Conservation (phyloP, 2,329 filamentous ascomycete species). For the Ophiostoma sp. region DNA sequence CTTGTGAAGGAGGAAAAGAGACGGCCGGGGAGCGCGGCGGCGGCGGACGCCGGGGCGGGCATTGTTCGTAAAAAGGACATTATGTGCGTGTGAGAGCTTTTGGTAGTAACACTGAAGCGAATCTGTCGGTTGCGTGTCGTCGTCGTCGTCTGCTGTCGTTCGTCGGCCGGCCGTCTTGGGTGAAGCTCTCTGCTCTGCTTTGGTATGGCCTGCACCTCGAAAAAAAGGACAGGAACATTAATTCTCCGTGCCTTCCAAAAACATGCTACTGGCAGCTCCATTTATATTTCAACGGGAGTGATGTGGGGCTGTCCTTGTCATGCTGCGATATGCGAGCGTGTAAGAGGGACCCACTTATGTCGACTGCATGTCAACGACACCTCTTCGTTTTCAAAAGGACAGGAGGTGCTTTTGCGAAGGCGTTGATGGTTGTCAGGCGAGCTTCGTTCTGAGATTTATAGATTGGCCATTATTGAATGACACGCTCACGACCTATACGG, state of each 20-base stretch:
- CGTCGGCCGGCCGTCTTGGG: neutral
- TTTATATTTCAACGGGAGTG: neutral
- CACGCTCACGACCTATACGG: too few relatives aligned
- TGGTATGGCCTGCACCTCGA: neutral
- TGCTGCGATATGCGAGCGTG: too few relatives aligned
- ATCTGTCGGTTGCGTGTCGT: neutral
- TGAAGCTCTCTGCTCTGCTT: neutral
- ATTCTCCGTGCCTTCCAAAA: conserved; percentile 12
- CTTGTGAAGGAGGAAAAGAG: conserved; percentile 17
- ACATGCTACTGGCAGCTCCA: neutral
- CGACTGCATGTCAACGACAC: neutral
- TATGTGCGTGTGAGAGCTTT: neutral
- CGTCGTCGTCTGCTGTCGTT: conserved; percentile 8
- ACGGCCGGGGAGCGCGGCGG: conserved; percentile 16
- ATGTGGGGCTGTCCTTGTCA: neutral
- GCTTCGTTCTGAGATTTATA: too few relatives aligned
- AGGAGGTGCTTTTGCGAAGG: neutral
- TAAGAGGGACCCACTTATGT: neutral
- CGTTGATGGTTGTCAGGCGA: neutral
- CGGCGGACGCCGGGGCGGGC: neutral
- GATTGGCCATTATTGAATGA: too few relatives aligned
- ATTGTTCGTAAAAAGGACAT: conserved; percentile 13
- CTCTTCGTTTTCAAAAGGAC: neutral
- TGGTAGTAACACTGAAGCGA: neutral
- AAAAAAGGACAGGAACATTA: conserved; percentile 21